Evolutionary conservation across 805 yeast genomes (phyloP), one percentile per base, ranked within the genome.

Genomic region (Nakazawaea populi): DNA sequence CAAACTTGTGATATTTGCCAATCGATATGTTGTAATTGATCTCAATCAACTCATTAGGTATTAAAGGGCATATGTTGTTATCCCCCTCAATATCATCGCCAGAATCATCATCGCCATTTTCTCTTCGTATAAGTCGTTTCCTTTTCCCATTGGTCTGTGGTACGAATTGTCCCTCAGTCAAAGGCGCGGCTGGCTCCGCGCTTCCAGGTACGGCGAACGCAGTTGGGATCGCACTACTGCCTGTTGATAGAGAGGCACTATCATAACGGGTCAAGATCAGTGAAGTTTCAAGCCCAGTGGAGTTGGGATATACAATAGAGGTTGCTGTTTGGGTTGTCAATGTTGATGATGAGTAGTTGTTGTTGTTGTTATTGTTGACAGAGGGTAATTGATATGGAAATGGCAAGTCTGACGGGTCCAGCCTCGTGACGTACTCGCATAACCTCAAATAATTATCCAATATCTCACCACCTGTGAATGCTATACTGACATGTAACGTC

Each of bases 401-500:
- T 32, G 49, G 46, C 9, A 49, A 44, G 6, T 45, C 52, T 31
- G 46, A 34, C 14, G 32, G 38, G 30, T 39, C 30, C 39, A 44
- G 35, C 6, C 10, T 57, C 6, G 52, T 27, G 8, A 58, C 55
- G 46, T 57, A 56, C 28, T 68, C 69, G 60, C 83, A 79, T 39
- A 79, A 64, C 24, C 81, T 60, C 24, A 64, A 55, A 54, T 71
- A 71, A 38, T 72, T 71, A 52, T 68, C 70, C 9, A 66, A 57
- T 6, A 76, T 59, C 29, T 62, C 60, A 42, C 72, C 71, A 14
- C 77, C 80, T 61, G 69, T 66, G 56, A 72, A 77, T 44, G 66
- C 67, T 7, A 77, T 61, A 37, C 67, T 65, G 10, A 75, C 74
- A 48, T 75, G 79, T 42, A 79, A 59, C 1, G 81, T 75, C 8